Evolutionary conservation across 768 basidiomycete species (phyloP), one percentile per base, ranked within the genome.

Genomic region (Udeniomyces megalosporus): DNA sequence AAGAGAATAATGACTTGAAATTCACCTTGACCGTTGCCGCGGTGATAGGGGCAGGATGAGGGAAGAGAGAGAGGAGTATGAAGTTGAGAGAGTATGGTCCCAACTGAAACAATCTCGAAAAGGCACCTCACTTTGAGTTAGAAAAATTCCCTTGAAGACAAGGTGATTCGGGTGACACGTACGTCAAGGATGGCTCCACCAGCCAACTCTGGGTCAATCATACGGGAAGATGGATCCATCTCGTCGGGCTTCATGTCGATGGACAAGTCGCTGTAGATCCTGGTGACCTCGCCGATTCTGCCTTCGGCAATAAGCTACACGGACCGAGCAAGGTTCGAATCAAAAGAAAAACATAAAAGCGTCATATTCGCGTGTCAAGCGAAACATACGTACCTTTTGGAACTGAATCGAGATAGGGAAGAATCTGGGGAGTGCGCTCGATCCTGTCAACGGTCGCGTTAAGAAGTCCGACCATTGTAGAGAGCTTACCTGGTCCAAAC

Each of bases 401-500:
- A 60, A 28, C 26, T 44, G 15, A 51, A 60, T 60, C 4, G 60
- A 46, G n/a, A n/a, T n/a, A n/a, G n/a, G n/a, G n/a, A n/a, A n/a
- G n/a, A 12, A 45, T 50, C 48, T 50, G 48, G 28, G 8, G 20
- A 8, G 22, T 10, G 22, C 8, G 20, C 22, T 54, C 26, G 34
- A 14, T 11, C 28, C 28, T 10, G 32, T 6, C 10, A 29, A 54
- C 34, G 28, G 14, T 8, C 32, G 10, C 8, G 53, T 29, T 54
- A 28, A 35, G 8, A 29, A 15, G n/a, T n/a, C n/a, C 22, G 48
- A n/a, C 8, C 28, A n/a, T 11, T 22, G 11, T 48, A 31, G 4
- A 58, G 63, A n/a, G 59, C 53, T 32, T 45, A 58, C 3, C 58
- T 11, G 3, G 63, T 53, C 63, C 63, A 64, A 15, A 64, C 46